Base-by-base conservation (phyloP, 2,329 filamentous ascomycete genomes). In the Podosphaera fusca region DNA sequence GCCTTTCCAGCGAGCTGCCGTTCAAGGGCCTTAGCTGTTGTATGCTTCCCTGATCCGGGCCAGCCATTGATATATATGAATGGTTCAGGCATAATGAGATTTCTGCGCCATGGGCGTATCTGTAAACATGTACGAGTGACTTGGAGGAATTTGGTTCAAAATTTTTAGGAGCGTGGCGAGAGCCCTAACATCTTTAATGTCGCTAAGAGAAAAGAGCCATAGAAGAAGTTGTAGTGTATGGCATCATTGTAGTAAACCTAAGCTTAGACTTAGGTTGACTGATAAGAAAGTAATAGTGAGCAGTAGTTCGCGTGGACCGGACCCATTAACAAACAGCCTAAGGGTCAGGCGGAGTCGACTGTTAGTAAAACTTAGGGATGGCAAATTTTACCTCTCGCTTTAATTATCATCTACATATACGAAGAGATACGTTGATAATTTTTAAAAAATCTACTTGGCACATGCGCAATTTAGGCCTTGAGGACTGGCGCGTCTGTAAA, bases 61-160 rank as follows among this genome's bases (percentile, higher is more conserved):
- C 42, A 55, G 29, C 54, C 54, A 38, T 55, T 55, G 38, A 55
- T 55, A 36, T 55, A 55, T 46, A 55, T 55, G 14, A 55, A 55
- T 33, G 54, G 54, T 54, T 54, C 12, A 45, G 54, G 54, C 54
- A 55, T 55, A 30, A 40, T 34, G 35, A 54, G 35, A 38, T 33
- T 34, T 54, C 21, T 40, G 35, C 35, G 33, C 51, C 51, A 54
- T 40, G 5, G 6, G 51, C 51, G 38, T 42, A 42, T 12, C 38
- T 12, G 10, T 14, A 14, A 4, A 42, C 38, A 12, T 42, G 10
- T 14, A 10, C 1, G n/a, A 14, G 5, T 7, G n/a, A 42, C 38
- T 42, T 42, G 38, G 38, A 14, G 38, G n/a, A 14, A 42, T 42
- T 12, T 42, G 38, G 35, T 8, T 8, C n/a, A 3, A 42, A 14